These are phyloP conservation scores for Hymenoscyphus infarciens DNA, from an alignment of 2,329 filamentous ascomycete species.

Conservation along the genomic window DNA sequence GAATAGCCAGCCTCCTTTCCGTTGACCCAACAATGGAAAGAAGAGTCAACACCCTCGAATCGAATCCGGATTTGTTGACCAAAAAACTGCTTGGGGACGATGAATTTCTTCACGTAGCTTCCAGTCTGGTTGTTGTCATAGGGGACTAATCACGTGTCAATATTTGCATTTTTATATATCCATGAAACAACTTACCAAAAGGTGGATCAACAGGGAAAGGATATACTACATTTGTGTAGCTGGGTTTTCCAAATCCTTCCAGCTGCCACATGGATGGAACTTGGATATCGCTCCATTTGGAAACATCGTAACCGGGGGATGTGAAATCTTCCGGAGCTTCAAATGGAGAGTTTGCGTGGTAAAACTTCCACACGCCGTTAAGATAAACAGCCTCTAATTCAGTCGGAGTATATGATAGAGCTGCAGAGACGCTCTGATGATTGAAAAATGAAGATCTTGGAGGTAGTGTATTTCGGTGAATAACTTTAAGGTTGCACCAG, in stretches of 20 bases:
- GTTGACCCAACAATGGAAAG: conserved; percentile 68
- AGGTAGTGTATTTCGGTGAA: conserved; percentile 57
- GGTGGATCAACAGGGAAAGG: conserved; percentile 65
- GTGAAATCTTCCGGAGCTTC: conserved; percentile 27
- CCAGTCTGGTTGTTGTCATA: conserved; percentile 53
- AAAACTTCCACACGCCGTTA: conserved; percentile 33
- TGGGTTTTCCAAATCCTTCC: conserved; percentile 61
- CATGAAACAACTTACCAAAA: conserved; percentile 40
- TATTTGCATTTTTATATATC: not conserved
- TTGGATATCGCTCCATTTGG: conserved; percentile 44
- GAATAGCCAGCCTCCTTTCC: conserved; percentile 61
- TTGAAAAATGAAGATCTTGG: conserved; percentile 55
- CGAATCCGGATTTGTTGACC: conserved; percentile 56
- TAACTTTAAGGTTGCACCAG: conserved; percentile 57
- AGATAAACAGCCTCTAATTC: conserved; percentile 39
- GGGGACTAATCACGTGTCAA: conserved; percentile 36
- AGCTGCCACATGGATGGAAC: conserved; percentile 63
- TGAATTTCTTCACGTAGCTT: conserved; percentile 48
- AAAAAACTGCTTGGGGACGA: conserved; percentile 40
- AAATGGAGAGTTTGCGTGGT: conserved; percentile 28
- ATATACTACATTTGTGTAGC: conserved; percentile 66
- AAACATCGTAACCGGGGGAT: conserved; percentile 28
- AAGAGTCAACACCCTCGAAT: conserved; percentile 70
- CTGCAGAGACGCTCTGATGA: conserved; percentile 47
- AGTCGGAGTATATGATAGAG: conserved; percentile 41